phyloP scores from a whole-genome alignment of 2,329 filamentous ascomycete species.

The Ophiocordyceps australis region DNA sequence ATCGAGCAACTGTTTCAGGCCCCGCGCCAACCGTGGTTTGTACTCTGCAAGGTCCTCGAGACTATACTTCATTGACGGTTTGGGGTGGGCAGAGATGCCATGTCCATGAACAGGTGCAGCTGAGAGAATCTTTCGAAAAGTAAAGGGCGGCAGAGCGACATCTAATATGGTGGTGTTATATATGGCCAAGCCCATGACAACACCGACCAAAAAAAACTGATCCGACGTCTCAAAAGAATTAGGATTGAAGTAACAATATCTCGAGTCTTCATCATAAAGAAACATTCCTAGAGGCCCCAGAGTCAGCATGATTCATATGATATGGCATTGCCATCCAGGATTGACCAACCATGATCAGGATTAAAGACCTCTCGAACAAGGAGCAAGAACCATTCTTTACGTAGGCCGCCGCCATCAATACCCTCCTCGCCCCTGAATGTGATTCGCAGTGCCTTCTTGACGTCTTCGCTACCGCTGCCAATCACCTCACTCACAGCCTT shows the following conservation, averaged over 20 bases:
- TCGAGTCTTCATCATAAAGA: slow-evolving; percentile 77
- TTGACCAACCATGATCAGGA: slow-evolving; percentile 58
- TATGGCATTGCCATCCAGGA: background rate
- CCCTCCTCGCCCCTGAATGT: slow-evolving; percentile 81
- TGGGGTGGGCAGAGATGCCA: slow-evolving; percentile 34
- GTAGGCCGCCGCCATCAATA: slow-evolving; percentile 72
- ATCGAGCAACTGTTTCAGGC: slow-evolving; percentile 59
- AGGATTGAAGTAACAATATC: slow-evolving; percentile 86
- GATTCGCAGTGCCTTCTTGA: slow-evolving; percentile 79
- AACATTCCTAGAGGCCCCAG: slow-evolving; percentile 50
- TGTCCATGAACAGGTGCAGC: slow-evolving; percentile 46
- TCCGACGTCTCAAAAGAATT: slow-evolving; percentile 80
- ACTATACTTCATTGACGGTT: slow-evolving; percentile 50
- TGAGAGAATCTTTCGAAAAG: slow-evolving; percentile 72
- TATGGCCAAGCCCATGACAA: slow-evolving; percentile 74
- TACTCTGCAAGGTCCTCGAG: slow-evolving; percentile 73
- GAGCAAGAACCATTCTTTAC: slow-evolving; percentile 90
- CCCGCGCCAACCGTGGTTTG: slow-evolving; percentile 55
- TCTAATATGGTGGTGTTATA: slow-evolving; percentile 92
- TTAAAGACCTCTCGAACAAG: slow-evolving; percentile 82
- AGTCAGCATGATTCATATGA: too few species aligned
- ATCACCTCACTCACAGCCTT: slow-evolving; percentile 73
- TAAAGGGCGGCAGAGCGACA: slow-evolving; percentile 72
- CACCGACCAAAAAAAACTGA: slow-evolving; percentile 79
- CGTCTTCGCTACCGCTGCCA: slow-evolving; percentile 61